Evolutionary conservation across 441 rosid genomes (phyloP).

Genomic region (Pelargonium myrrhifolium): DNA sequence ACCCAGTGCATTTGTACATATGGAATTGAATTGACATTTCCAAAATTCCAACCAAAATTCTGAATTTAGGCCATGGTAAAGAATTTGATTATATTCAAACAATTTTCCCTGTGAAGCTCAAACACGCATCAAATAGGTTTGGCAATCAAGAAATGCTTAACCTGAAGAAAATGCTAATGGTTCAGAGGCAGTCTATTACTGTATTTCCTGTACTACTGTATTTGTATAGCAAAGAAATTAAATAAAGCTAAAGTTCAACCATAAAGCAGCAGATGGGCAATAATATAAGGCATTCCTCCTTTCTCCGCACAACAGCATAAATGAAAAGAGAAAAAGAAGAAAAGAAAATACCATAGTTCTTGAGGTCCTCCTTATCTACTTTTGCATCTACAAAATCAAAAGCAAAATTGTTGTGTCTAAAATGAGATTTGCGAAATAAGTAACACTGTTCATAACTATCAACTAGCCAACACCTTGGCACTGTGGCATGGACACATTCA

Average conservation of each 20-base stretch:
- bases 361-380: conserved; percentile 74
- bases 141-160: conserved; percentile 5
- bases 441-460: neutral
- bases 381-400: conserved; percentile 52
- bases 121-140: neutral
- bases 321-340: conserved; percentile 10
- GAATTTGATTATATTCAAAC: neutral
- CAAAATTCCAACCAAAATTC: neutral
- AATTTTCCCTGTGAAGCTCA: neutral
- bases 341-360: conserved; percentile 47
- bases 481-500: no score
- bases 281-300: neutral
- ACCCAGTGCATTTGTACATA: neutral
- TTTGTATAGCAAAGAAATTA: neutral
- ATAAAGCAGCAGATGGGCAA: neutral
- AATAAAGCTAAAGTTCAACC: neutral
- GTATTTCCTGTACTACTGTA: neutral
- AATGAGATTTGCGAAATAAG: conserved; percentile 4
- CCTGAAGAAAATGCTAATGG: neutral
- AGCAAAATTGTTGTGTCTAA: conserved; percentile 18
- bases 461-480: conserved; percentile 7
- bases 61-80: conserved; percentile 2
- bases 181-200: neutral
- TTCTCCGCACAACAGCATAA: neutral
- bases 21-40: neutral